Percentiles rank a stretch among this genome's conserved stretches.
phyloP scores from a whole-genome alignment of 2,329 filamentous ascomycete genomes.

The Diaporthe humulicola region DNA sequence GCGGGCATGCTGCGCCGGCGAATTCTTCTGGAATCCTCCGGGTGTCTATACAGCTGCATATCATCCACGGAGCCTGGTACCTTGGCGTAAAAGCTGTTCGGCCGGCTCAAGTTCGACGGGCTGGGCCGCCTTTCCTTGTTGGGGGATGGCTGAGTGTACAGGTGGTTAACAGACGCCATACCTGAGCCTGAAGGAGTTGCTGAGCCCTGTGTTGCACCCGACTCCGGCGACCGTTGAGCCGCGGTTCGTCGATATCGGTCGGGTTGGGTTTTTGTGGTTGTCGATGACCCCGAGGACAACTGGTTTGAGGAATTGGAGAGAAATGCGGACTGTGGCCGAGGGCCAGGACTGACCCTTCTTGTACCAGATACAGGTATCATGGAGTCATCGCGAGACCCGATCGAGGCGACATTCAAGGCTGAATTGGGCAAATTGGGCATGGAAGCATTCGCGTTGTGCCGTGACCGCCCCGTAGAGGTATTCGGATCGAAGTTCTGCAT shows the following conservation, averaged over 20 bases:
- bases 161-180: slow-evolving; percentile 67
- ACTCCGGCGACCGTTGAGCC: slow-evolving; percentile 67
- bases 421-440: slow-evolving; percentile 54
- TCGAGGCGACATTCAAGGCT: slow-evolving; percentile 49
- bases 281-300: slow-evolving; percentile 69
- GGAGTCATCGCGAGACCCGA: slow-evolving; percentile 67
- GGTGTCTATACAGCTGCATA: slow-evolving; percentile 70
- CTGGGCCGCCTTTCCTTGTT: slow-evolving; percentile 49
- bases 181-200: slow-evolving; percentile 64
- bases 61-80: slow-evolving; percentile 73
- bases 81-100: slow-evolving; percentile 66
- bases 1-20: slow-evolving; percentile 87
- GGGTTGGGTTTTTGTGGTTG: slow-evolving; percentile 76
- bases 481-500: slow-evolving; percentile 54
- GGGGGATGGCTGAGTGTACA: slow-evolving; percentile 60
- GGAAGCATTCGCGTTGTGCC: slow-evolving; percentile 54
- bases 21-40: slow-evolving; percentile 81
- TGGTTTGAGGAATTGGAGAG: slow-evolving; percentile 55
- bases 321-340: slow-evolving; percentile 59
- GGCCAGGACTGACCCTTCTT: slow-evolving; percentile 53
- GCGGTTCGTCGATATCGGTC: slow-evolving; percentile 84
- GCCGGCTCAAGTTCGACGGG: slow-evolving; percentile 56
- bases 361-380: slow-evolving; percentile 58
- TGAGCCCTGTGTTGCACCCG: slow-evolving; percentile 51
- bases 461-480: slow-evolving; percentile 45